Conservation (phyloP, 2,329 filamentous ascomycete species). For the Metarhizium guizhouense region DNA sequence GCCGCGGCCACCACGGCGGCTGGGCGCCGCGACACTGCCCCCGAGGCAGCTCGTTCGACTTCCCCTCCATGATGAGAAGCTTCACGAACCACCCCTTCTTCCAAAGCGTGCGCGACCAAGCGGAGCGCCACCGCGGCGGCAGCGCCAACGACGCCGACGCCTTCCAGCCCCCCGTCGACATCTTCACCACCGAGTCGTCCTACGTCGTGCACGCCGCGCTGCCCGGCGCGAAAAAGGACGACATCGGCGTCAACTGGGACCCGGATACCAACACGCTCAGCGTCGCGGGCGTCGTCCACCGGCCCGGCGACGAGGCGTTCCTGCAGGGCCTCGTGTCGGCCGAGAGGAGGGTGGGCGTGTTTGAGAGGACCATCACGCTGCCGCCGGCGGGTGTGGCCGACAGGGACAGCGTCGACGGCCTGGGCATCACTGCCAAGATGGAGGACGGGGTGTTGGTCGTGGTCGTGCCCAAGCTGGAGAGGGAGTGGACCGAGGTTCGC, state of each 20-base stretch:
- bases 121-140: constrained; percentile 18
- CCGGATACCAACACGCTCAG: constrained; percentile 55
- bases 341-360: constrained; percentile 65
- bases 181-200: constrained; percentile 58
- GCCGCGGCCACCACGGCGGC: constrained; percentile 12
- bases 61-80: constrained; percentile 29
- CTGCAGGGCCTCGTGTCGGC: constrained; percentile 52
- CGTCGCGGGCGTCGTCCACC: constrained; percentile 64
- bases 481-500: constrained; percentile 54
- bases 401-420: constrained; percentile 54
- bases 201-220: constrained; percentile 69
- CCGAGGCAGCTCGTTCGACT: constrained; percentile 22
- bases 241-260: constrained; percentile 70
- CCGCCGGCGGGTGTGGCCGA: constrained; percentile 31
- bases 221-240: constrained; percentile 70
- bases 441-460: constrained; percentile 70
- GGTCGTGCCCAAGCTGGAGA: constrained; percentile 66
- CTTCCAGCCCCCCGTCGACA: constrained; percentile 60
- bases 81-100: constrained; percentile 34
- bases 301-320: constrained; percentile 62
- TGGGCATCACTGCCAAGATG: constrained; percentile 63
- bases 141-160: constrained; percentile 20
- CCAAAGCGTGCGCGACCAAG: constrained; percentile 30
- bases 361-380: constrained; percentile 61
- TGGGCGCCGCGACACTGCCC: constrained; percentile 6